These are phyloP conservation scores for Aspergillus coremiiformis DNA, from an alignment of 495 filamentous ascomycete species.

Conservation along the genomic window DNA sequence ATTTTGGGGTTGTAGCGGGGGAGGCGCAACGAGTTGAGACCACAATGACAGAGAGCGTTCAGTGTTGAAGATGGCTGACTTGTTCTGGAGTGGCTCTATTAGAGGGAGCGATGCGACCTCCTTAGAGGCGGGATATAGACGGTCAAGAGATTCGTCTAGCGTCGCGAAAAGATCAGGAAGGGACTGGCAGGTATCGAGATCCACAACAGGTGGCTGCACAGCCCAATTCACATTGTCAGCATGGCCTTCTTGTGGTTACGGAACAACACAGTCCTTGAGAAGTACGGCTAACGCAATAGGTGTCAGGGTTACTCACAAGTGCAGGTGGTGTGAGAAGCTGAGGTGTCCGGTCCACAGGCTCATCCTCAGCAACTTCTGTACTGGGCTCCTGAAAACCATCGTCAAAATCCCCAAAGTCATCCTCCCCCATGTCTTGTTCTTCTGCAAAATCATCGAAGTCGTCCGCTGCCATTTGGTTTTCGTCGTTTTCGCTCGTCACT, in stretches of 20 bases:
- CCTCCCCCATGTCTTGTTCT: constrained; percentile 54
- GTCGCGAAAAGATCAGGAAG: constrained; percentile 40
- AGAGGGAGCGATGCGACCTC: constrained; percentile 34
- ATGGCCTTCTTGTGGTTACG: background rate
- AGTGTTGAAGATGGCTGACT: constrained; percentile 45
- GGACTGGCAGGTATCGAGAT: constrained; percentile 57
- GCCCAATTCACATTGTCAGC: background rate
- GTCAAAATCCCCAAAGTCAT: constrained; percentile 86
- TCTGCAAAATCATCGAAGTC: constrained; percentile 98
- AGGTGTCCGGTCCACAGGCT: constrained; percentile 21
- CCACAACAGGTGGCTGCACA: constrained; percentile 59
- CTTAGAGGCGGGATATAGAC: constrained; percentile 46
- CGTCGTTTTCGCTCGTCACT: constrained; percentile 9
- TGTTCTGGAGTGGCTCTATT: constrained; percentile 37
- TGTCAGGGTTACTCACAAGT: constrained; percentile 41
- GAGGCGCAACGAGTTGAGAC: constrained; percentile 92
- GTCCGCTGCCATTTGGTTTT: constrained; percentile 46
- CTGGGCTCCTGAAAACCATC: constrained; percentile 70
- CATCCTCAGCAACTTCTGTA: constrained; percentile 35
- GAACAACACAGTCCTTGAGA: no score
- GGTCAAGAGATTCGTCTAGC: constrained; percentile 45
- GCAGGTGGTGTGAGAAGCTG: constrained; percentile 35
- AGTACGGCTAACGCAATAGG: background rate
- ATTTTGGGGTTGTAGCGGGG: constrained; percentile 90
- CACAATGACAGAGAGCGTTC: constrained; percentile 79